Evolutionary conservation across 352 stramenopile genomes (phyloP).

Genomic region (Vaucheria bursata): DNA sequence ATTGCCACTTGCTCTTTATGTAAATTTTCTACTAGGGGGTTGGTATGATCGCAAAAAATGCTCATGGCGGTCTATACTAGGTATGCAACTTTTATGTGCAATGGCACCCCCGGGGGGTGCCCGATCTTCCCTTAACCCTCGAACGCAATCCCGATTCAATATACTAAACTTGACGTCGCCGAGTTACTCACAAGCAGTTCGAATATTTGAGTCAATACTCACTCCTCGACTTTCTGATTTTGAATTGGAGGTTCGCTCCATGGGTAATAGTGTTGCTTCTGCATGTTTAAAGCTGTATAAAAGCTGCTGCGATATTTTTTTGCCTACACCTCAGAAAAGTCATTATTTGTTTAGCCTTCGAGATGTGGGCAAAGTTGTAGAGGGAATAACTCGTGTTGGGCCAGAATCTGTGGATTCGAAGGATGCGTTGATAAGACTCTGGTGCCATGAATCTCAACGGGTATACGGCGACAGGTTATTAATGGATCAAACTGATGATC

Average conservation of each 20-base stretch:
- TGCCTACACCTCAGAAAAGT: conserved; percentile 77
- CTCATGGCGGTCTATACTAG: conserved; percentile 74
- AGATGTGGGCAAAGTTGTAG: conserved; percentile 71
- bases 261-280: conserved; percentile 57
- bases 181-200: conserved; percentile 38
- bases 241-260: conserved; percentile 43
- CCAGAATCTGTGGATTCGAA: conserved; percentile 54
- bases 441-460: conserved; percentile 77
- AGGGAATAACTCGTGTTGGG: conserved; percentile 59
- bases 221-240: conserved; percentile 50
- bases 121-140: conserved; percentile 63
- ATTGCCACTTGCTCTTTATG: no score
- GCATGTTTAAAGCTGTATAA: conserved; percentile 51
- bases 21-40: background rate
- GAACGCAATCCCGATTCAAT: conserved; percentile 79
- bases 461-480: conserved; percentile 81
- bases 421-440: conserved; percentile 65
- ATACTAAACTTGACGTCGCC: conserved; percentile 76
- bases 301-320: conserved; percentile 63
- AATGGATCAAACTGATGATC: conserved; percentile 50
- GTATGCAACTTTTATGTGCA: conserved; percentile 70
- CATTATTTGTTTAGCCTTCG: conserved; percentile 84
- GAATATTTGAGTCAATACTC: conserved; percentile 55
- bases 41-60: conserved; percentile 73
- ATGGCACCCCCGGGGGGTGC: conserved; percentile 73